Evolutionary conservation across 2,329 filamentous ascomycete species (phyloP).

Genomic region (Aciculosporium take): DNA sequence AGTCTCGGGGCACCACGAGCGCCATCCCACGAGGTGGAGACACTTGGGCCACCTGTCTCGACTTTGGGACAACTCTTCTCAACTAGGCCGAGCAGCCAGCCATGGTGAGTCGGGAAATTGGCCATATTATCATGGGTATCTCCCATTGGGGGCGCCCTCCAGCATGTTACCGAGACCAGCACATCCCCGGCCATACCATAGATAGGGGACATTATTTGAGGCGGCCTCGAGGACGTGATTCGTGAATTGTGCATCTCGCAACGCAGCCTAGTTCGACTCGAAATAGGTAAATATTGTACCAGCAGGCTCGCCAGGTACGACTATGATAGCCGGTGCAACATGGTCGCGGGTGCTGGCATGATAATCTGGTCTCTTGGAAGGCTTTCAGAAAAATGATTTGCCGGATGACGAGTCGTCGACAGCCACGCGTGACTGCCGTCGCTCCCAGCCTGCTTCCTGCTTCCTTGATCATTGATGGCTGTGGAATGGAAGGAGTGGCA

Average conservation of each 20-base stretch:
- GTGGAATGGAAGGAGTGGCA: neutral
- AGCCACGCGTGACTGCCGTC: neutral
- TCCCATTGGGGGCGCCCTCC: neutral
- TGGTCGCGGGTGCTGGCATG: neutral
- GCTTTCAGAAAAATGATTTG: neutral
- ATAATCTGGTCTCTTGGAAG: neutral
- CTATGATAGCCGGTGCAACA: neutral
- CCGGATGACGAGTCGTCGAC: neutral
- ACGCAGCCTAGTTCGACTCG: neutral
- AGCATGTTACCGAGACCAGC: neutral
- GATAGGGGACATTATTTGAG: neutral
- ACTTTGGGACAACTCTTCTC: neutral
- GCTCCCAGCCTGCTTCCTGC: neutral
- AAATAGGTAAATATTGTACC: neutral
- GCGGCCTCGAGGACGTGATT: neutral
- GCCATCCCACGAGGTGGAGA: slow-evolving; percentile 3
- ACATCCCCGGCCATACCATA: neutral
- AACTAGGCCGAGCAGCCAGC: neutral
- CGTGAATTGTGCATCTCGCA: neutral
- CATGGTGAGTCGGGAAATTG: neutral
- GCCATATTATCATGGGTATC: neutral
- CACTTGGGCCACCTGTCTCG: slow-evolving; percentile 1
- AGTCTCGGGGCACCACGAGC: neutral
- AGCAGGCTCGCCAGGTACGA: neutral
- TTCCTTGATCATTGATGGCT: neutral